These are phyloP conservation scores for Elaphomyces granulatus DNA, from an alignment of 495 filamentous ascomycete species.

Conservation along the genomic window DNA sequence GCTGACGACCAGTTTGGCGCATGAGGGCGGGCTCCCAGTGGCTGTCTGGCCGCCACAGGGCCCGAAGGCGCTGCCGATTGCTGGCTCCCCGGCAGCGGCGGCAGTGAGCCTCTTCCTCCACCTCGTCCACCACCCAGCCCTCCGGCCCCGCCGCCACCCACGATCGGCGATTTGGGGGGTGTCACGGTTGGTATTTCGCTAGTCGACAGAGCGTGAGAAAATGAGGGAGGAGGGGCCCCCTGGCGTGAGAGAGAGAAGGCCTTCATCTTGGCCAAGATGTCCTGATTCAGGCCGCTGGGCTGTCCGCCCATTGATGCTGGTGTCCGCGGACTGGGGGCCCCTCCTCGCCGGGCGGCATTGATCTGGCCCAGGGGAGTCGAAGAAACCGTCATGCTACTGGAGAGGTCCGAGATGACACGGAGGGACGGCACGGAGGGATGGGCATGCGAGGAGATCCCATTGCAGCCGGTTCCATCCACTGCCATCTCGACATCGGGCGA, in stretches of 20 bases:
- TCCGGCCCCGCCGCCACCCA: conserved; percentile 4
- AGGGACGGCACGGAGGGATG: conserved; percentile 15
- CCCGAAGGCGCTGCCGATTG: conserved; percentile 15
- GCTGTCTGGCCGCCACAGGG: conserved; percentile 25
- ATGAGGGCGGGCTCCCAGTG: conserved; percentile 24
- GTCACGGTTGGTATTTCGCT: conserved; percentile 20
- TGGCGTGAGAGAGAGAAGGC: conserved; percentile 57
- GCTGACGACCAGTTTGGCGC: conserved; percentile 38
- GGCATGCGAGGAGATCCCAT: conserved; percentile 8
- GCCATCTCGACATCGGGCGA: conserved; percentile 8
- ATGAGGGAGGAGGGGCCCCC: conserved; percentile 29
- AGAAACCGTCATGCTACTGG: conserved; percentile 48
- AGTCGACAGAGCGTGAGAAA: conserved; percentile 22
- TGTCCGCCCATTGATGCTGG: conserved; percentile 40
- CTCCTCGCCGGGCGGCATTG: conserved; percentile 55
- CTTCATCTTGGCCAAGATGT: conserved; percentile 69
- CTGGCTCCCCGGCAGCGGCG: conserved; percentile 5
- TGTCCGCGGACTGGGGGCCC: conserved; percentile 29
- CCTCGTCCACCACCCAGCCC: conserved; percentile 4
- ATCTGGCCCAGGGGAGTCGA: conserved; percentile 71
- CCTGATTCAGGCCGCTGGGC: conserved; percentile 49
- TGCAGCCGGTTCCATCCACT: neutral
- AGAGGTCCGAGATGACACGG: conserved; percentile 8
- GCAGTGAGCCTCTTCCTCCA: too few species aligned
- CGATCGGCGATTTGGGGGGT: conserved; percentile 7